Evolutionary conservation across 371 early-diverging fungal species (phyloP).

Genomic region (Lichtheimia ramosa): DNA sequence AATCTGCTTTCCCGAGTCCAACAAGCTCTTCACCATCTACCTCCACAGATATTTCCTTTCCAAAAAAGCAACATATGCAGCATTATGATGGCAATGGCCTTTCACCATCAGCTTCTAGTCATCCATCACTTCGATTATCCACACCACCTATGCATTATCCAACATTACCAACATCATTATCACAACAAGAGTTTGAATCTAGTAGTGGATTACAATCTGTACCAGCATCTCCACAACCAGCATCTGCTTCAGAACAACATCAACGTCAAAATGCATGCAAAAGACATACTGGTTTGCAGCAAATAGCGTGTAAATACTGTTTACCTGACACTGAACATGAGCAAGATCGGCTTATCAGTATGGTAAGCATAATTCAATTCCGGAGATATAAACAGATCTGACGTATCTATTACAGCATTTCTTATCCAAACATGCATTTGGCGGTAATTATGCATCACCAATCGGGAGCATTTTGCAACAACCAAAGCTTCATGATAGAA

Average conservation of each 20-base stretch:
- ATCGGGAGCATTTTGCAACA: conserved; percentile 32
- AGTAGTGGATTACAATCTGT: too few relatives aligned
- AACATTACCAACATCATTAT: neutral
- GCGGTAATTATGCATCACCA: conserved; percentile 41
- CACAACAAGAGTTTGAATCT: too few relatives aligned
- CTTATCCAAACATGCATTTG: conserved; percentile 35
- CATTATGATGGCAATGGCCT: neutral
- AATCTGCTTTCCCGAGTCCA: too few relatives aligned
- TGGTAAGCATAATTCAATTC: conserved; percentile 20
- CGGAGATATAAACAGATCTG: neutral
- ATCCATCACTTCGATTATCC: neutral
- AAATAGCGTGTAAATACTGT: conserved; percentile 11
- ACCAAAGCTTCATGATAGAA: neutral
- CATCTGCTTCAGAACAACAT: too few relatives aligned
- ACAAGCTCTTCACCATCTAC: too few relatives aligned
- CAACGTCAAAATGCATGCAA: too few relatives aligned
- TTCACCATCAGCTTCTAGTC: too few relatives aligned
- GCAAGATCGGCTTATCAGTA: conserved; percentile 34
- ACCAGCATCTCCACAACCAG: too few relatives aligned
- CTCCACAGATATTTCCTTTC: too few relatives aligned
- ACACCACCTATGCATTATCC: neutral
- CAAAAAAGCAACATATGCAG: too few relatives aligned
- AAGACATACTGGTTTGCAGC: too few relatives aligned
- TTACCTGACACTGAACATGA: conserved; percentile 35
- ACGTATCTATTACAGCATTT: conserved; percentile 32